Evolutionary conservation across 805 yeast genomes (phyloP), one percentile per base, ranked within the genome.

Genomic region (Starmerella vaccinii): DNA sequence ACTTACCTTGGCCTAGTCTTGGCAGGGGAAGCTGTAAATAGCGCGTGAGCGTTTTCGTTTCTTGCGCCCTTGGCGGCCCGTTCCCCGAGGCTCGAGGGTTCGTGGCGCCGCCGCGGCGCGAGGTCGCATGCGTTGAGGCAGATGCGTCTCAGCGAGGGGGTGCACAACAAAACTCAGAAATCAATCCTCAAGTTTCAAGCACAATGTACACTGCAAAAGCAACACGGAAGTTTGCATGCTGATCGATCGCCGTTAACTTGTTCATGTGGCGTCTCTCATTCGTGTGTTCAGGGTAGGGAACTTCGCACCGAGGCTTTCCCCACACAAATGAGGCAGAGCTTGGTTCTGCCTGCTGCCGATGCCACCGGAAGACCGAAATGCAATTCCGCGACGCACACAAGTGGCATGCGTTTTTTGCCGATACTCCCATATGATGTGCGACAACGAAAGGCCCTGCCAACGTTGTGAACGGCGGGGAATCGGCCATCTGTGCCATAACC

Each of bases 241-340:
- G 38, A 10, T 34, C 38, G 38, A 34, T 34, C n/a, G 35, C 35
- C n/a, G 18, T 15, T 13, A 8, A 10, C 2, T 1, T 3, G 26
- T 22, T 7, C 22, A 23, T 39, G 43, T 39, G 43, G 43, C 43
- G 43, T 39, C 19, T 15, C 21, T n/a, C 24, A 26, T 26, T 5
- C 8, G 15, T 26, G 15, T 26, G 6, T 16, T 26, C 33, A 18
- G 45, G 45, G 23, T 21, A 16, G 24, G 45, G 45, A 22, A n/a
- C 16, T 3, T 8, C 23, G 23, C 45, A 41, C 45, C 45, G 45
- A 41, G 45, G 45, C 34, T 41, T 41, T 41, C 45, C 45, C 45
- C 45, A 41, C 45, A 41, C 45, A 41, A 39, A 41, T 18, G 30
- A 16, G 8, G 24, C 24, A 24, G 10, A 16, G 34, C 21, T 21